Evolutionary conservation across 495 filamentous ascomycete species (phyloP), one percentile per base, ranked within the genome.

Genomic region (Cudoniella acicularis): DNA sequence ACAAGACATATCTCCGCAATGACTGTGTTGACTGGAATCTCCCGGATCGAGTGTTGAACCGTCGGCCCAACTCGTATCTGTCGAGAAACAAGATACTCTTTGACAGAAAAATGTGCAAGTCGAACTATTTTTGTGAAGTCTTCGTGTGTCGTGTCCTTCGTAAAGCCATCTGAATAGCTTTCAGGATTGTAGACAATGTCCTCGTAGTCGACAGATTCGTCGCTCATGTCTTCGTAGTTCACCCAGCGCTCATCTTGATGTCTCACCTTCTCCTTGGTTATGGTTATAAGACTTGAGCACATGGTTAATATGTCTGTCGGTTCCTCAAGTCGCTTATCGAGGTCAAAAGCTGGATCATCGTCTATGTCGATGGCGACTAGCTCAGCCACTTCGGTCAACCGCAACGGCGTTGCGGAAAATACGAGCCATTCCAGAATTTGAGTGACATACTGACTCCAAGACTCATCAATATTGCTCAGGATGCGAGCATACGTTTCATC

Each of bases 41-140:
- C 62, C 36, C 46, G 57, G 30, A 69, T 51, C 20, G 45, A 17
- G 16, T 53, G 20, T n/a, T 18, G n/a, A 11, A 23, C n/a, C 10
- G 18, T 24, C 22, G 50, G 10, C 3, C 24, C 27, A n/a, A 40
- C 13, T 13, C 23, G 22, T 8, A 47, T 17, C 8, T 21, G 6
- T 6, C 21, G 20, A 16, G 51, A 54, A 10, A 54, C 56, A 1
- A 76, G 56, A 58, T 71, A 75, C 49, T 74, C 68, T 43, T 73
- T 66, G 27, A 75, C 70, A 10, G 73, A 72, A 49, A 62, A 72
- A 59, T 76, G 73, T 21, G 69, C 73, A 8, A 76, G 59, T 36
- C 51, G 52, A 41, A 74, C 18, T 4, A 45, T 36, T 21, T 4
- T 43, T 9, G 4, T n/a, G 13, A 6, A 18, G 10, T 26, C 36